A percentile compares a stretch with the other conserved stretches of the same genome.
phyloP scores from a whole-genome alignment of 169 alveolate species.

The Plasmodium fragile region DNA sequence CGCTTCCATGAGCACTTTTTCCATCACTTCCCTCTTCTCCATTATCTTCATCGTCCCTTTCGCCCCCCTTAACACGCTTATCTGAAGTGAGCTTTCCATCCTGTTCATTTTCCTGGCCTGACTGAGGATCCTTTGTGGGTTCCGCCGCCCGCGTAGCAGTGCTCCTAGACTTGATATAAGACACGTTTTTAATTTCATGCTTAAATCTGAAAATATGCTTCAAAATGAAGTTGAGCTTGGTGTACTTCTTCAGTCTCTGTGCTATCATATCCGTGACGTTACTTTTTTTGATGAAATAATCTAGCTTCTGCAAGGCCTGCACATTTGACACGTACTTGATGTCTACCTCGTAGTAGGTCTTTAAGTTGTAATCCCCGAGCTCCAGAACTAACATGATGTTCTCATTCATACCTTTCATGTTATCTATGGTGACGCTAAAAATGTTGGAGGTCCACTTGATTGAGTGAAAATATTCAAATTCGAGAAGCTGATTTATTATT shows the following conservation, averaged over 20 bases:
- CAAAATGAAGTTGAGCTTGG: constrained; percentile 9
- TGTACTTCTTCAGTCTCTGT: constrained; percentile 35
- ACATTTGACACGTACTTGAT: constrained; percentile 2
- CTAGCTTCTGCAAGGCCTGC: constrained; percentile 37
- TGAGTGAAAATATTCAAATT: constrained; percentile 76
- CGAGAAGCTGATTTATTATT: constrained; percentile 54
- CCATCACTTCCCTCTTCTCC: background rate
- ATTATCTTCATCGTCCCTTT: background rate
- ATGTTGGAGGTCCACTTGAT: constrained; percentile 45
- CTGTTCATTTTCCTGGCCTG: background rate
- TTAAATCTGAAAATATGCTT: constrained; percentile 5
- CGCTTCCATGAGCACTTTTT: background rate
- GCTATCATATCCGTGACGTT: constrained; percentile 6
- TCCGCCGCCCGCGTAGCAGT: background rate
- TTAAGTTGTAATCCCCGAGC: constrained; percentile 45
- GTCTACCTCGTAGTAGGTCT: constrained; percentile 40
- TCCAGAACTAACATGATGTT: constrained; percentile 49
- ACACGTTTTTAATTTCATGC: constrained; percentile 37
- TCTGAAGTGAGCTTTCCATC: background rate
- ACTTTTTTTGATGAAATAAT: constrained; percentile 50
- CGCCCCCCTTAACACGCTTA: background rate
- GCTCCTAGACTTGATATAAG: constrained; percentile 5
- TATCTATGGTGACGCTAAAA: constrained; percentile 54
- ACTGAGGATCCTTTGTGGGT: background rate
- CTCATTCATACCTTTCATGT: constrained; percentile 52